Evolutionary conservation across 305 asterid genomes (phyloP), one percentile per base, ranked within the genome.

Genomic region (Fraxinus albicans): DNA sequence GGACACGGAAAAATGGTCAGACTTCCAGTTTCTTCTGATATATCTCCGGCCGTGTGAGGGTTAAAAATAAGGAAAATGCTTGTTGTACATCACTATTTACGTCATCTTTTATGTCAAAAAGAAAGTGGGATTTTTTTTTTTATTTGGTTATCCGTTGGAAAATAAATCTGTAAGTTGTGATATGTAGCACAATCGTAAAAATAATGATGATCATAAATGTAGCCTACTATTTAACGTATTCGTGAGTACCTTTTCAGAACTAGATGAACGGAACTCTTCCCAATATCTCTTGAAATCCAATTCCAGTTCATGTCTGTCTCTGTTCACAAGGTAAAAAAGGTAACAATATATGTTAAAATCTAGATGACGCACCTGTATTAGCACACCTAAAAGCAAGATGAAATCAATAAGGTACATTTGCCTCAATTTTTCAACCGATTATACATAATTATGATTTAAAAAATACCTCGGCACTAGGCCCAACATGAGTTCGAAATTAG

Each of bases 251-350:
- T 93, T 93, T 85, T 94, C 98, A 81, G 94, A 93, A 90, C 87
- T 92, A 73, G 94, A 93, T 83, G 97, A 91, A 76, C 98, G 98
- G 83, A 94, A 94, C 87, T 91, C 98, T 87, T 94, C 98, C 98
- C 98, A 94, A 47, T 88, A 89, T 88, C 98, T 92, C 90, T 89
- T 93, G 81, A 94, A 94, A 84, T 94, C 96, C 94, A 90, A 88
- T 91, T 94, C 98, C 93, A 94, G 79, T 80, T 93, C 98, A 90
- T 91, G 92, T 81, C 86, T 93, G 88, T 93, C 98, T 78, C 98
- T 90, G 91, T 87, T 89, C 58, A 34, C 81, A 87, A 50, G 77
- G 21, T 82, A 36, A 36, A 67, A 80, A 84, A 21, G 69, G 50
- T 33, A 10, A 27, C 77, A 58, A 55, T 21, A 10, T 38, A 77